Evolutionary conservation across 768 basidiomycete genomes (phyloP).

Genomic region (Rossbeevera mucosa): DNA sequence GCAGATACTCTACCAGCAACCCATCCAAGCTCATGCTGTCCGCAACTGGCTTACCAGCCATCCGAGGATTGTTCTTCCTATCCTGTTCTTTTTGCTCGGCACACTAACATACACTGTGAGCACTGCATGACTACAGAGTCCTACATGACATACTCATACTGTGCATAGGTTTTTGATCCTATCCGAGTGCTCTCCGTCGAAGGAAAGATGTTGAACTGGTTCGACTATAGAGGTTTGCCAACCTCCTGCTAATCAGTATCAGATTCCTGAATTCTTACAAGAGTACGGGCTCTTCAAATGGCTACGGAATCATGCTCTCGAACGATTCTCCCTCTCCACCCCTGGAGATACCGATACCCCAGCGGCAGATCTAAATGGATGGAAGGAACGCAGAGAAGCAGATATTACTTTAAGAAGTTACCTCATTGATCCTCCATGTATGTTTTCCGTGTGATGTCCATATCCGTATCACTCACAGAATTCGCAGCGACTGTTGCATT

Average conservation of each 20-base stretch:
- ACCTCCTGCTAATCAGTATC: background rate
- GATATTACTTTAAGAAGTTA: constrained; percentile 63
- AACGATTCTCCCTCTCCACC: constrained; percentile 37
- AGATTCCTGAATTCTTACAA: constrained; percentile 29
- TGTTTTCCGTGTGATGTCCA: constrained; percentile 18
- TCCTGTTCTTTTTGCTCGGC: constrained; percentile 84
- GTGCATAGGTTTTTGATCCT: constrained; percentile 80
- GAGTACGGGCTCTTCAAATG: constrained; percentile 74
- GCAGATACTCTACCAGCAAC: constrained; percentile 55
- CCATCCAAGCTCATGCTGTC: constrained; percentile 60
- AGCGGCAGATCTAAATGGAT: constrained; percentile 43
- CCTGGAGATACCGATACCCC: constrained; percentile 18
- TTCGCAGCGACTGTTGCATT: constrained; percentile 66
- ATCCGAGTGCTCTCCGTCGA: constrained; percentile 81
- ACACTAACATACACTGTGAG: constrained; percentile 82
- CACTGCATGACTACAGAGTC: constrained; percentile 3
- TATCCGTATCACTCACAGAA: constrained; percentile 4
- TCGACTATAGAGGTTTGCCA: constrained; percentile 64
- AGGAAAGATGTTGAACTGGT: constrained; percentile 78
- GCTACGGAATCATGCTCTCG: constrained; percentile 59
- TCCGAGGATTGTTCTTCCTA: constrained; percentile 77
- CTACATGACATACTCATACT: background rate
- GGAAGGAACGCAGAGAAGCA: constrained; percentile 85
- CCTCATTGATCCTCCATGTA: constrained; percentile 73
- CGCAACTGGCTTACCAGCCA: constrained; percentile 83